Conservation (phyloP, 108 stramenopile species). For the Cyclostephanos tholiformis region DNA sequence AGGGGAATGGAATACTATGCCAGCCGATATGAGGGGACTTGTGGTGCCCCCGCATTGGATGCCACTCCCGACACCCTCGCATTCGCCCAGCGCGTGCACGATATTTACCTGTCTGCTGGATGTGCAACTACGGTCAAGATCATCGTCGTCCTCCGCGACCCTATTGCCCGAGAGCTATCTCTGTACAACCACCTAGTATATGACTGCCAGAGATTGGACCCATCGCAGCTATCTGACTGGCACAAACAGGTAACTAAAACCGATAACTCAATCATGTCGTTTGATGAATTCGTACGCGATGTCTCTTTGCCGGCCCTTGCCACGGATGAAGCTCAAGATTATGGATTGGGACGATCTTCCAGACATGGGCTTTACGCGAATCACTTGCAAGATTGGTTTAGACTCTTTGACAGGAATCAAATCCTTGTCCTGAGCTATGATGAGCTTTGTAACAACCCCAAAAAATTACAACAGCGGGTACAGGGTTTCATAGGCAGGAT, state of each 20-base stretch:
- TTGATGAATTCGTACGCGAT: constrained; percentile 19
- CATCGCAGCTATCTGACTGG: constrained; percentile 9
- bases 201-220: constrained; percentile 1
- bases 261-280: constrained; percentile 29
- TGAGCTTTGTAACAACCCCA: constrained; percentile 7
- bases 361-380: constrained; percentile 18
- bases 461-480: constrained; percentile 9
- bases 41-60: constrained; percentile 20
- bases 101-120: constrained; percentile 8
- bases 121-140: constrained; percentile 20
- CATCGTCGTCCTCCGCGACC: constrained; percentile 36
- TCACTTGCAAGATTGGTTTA: constrained; percentile 24
- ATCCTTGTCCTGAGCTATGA: constrained; percentile 34
- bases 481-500: constrained; percentile 17
- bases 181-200: constrained; percentile 22
- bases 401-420: constrained; percentile 16
- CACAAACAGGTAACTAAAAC: constrained; percentile 18
- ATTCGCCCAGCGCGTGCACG: constrained; percentile 16
- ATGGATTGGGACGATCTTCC: not conserved
- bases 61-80: constrained; percentile 22
- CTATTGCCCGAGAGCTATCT: constrained; percentile 24
- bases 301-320: constrained; percentile 6
- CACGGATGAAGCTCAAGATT: not conserved
- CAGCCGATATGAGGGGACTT: constrained; percentile 26
- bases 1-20: constrained; percentile 47